A percentile compares a stretch with the other conserved stretches of the same genome.
phyloP scores from a whole-genome alignment of 768 basidiomycete species.

The Lepiota brunneoincarnata region DNA sequence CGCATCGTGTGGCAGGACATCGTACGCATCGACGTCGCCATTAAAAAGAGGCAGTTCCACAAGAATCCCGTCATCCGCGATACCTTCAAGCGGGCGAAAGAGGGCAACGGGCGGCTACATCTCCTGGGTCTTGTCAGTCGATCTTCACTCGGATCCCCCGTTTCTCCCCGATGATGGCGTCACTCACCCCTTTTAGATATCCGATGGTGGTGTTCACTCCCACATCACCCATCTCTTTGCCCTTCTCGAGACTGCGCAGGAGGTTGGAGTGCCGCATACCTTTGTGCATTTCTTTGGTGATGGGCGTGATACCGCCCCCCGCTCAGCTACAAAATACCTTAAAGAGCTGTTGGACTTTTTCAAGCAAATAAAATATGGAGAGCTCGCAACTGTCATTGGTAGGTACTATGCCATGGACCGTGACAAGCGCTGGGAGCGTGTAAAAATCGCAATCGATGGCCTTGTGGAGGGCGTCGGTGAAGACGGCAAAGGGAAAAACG shows the following conservation, averaged over 20 bases:
- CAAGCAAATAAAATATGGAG: slow-evolving; percentile 72
- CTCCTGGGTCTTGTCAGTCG: slow-evolving; percentile 76
- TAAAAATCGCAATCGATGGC: slow-evolving; percentile 87
- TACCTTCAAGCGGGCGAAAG: slow-evolving; percentile 74
- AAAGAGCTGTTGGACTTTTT: slow-evolving; percentile 77
- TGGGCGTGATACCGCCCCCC: slow-evolving; percentile 91
- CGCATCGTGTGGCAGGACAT: slow-evolving; percentile 98
- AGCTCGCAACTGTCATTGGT: slow-evolving; percentile 82
- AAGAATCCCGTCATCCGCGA: slow-evolving; percentile 71
- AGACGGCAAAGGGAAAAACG: slow-evolving; percentile 46
- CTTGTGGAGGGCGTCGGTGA: slow-evolving; percentile 71
- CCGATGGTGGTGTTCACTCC: slow-evolving; percentile 97
- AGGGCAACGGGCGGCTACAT: slow-evolving; percentile 81
- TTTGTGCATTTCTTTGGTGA: slow-evolving; percentile 95
- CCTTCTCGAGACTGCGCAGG: slow-evolving; percentile 87
- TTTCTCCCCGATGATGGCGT: not conserved
- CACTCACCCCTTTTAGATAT: slow-evolving; percentile 48
- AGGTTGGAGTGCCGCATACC: slow-evolving; percentile 76
- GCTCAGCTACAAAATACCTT: slow-evolving; percentile 75
- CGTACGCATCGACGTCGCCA: slow-evolving; percentile 89
- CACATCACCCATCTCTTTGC: slow-evolving; percentile 90
- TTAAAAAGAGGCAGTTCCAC: slow-evolving; percentile 87
- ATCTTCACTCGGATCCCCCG: slow-evolving; percentile 2
- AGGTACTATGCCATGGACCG: slow-evolving; percentile 98
- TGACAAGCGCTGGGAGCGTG: slow-evolving; percentile 93